A percentile compares a stretch with the other conserved stretches of the same genome.
Conservation (phyloP, 441 rosid species). For the Populus trichocarpa region DNA sequence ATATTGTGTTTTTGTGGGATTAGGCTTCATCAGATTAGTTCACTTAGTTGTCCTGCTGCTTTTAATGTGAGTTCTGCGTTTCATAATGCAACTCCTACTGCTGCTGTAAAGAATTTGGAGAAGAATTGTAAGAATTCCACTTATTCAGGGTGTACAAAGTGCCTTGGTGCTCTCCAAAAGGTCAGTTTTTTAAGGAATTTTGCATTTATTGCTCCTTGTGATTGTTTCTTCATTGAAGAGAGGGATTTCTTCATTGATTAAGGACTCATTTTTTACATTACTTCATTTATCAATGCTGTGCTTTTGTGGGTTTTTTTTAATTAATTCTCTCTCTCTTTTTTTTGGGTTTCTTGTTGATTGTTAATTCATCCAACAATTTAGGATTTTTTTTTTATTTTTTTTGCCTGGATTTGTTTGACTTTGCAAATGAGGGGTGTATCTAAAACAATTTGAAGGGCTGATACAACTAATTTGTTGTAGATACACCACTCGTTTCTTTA, state of each 20-base stretch:
- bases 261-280: neutral
- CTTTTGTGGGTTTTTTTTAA: too few relatives aligned
- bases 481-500: too few relatives aligned
- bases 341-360: neutral
- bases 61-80: conserved; percentile 64
- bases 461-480: too few relatives aligned
- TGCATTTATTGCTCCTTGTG: conserved; percentile 9
- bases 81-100: conserved; percentile 80
- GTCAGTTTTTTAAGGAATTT: conserved; percentile 29
- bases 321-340: too few relatives aligned
- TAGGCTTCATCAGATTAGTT: conserved; percentile 92
- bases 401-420: neutral
- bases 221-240: neutral
- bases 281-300: neutral
- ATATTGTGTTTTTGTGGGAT: conserved; percentile 93
- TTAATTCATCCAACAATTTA: too few relatives aligned
- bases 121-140: conserved; percentile 81
- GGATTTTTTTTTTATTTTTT: neutral
- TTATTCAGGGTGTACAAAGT: conserved; percentile 88
- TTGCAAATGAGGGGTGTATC: neutral
- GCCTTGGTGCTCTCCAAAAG: conserved; percentile 96
- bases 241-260: neutral
- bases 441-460: neutral
- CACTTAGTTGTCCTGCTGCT: conserved; percentile 93
- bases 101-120: conserved; percentile 83